Conservation (phyloP, 345 rosid species). For the Pistacia vera region DNA sequence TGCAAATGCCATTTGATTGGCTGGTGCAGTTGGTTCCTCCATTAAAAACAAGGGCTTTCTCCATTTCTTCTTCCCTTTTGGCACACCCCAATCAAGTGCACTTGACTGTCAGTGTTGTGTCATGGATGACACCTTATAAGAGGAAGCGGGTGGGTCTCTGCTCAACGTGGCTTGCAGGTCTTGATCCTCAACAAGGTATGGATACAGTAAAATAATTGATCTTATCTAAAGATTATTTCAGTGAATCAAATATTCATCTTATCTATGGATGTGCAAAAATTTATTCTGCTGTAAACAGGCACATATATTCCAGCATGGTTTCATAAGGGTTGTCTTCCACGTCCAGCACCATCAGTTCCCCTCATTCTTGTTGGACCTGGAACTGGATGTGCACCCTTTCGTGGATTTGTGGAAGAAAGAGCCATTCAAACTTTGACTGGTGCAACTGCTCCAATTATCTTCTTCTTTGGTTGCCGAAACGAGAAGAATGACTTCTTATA, state of each 20-base stretch:
- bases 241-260: not conserved
- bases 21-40: constrained; percentile 91
- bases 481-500: constrained; percentile 75
- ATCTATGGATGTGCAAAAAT: not conserved
- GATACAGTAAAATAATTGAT: not conserved
- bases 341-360: constrained; percentile 70
- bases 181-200: constrained; percentile 70
- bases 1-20: constrained; percentile 92
- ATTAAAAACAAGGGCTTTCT: constrained; percentile 79
- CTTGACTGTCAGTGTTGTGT: constrained; percentile 78
- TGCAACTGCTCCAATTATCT: constrained; percentile 60
- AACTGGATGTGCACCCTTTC: constrained; percentile 98
- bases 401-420: constrained; percentile 86
- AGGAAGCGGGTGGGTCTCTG: constrained; percentile 79
- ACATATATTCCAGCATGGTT: constrained; percentile 75
- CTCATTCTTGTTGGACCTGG: constrained; percentile 91
- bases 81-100: constrained; percentile 86
- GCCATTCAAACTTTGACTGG: constrained; percentile 47
- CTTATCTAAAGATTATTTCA: not conserved
- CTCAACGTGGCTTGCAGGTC: constrained; percentile 84
- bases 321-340: constrained; percentile 76
- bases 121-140: constrained; percentile 89
- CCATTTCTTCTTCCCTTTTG: constrained; percentile 83
- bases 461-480: constrained; percentile 92
- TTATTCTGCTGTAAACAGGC: constrained; percentile 41